Conservation (phyloP, 2,329 filamentous ascomycete species). For the Epichloe typhina region DNA sequence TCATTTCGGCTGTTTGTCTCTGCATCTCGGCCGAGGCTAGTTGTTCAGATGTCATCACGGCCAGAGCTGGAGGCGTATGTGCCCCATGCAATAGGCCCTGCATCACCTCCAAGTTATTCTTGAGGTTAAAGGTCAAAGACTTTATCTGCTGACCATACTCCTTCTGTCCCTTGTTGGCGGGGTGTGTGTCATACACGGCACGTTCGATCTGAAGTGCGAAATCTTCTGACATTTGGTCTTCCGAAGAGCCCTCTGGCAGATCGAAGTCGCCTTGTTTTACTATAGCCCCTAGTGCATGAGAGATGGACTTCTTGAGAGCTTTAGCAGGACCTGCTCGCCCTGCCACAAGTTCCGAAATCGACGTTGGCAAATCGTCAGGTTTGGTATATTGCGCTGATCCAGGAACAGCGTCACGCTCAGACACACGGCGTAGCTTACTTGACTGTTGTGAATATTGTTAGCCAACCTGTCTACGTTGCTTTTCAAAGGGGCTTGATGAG, state of each 20-base stretch:
- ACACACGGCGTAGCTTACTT: conserved; percentile 38
- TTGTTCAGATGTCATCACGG: conserved; percentile 80
- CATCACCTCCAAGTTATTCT: conserved; percentile 70
- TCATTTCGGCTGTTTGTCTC: conserved; percentile 60
- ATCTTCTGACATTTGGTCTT: conserved; percentile 51
- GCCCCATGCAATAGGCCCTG: conserved; percentile 60
- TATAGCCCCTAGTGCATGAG: conserved; percentile 50
- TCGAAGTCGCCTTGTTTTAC: conserved; percentile 52
- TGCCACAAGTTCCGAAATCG: conserved; percentile 43
- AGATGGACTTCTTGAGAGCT: conserved; percentile 56
- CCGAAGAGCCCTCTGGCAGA: conserved; percentile 49
- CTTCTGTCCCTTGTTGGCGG: conserved; percentile 28
- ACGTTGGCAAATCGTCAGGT: conserved; percentile 37
- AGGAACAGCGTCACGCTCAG: conserved; percentile 32
- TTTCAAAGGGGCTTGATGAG: background rate
- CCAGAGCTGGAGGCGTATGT: conserved; percentile 61
- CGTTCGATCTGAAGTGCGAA: conserved; percentile 73
- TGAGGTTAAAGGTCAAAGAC: conserved; percentile 72
- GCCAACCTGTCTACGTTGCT: background rate
- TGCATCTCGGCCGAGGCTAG: conserved; percentile 88
- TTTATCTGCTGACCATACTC: conserved; percentile 54
- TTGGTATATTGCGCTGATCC: conserved; percentile 28
- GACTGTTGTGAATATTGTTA: conserved; percentile 18
- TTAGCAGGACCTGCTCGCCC: conserved; percentile 56
- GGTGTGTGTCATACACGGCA: conserved; percentile 44